phyloP scores from a whole-genome alignment of 2,329 filamentous ascomycete genomes.

The Alternaria alternata region DNA sequence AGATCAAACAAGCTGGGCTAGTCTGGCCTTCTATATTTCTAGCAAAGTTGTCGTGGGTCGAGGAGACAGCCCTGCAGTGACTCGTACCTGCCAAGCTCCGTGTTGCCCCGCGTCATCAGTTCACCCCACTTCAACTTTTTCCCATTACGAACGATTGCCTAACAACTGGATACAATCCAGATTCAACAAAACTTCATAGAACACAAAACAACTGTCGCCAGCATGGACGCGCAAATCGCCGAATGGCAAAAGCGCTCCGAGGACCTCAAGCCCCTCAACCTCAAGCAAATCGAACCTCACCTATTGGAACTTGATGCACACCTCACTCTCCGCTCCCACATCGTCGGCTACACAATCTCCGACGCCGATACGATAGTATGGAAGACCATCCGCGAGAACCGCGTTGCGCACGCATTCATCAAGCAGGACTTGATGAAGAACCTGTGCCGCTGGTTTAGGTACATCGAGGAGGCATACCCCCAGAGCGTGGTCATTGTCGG shows the following conservation, averaged over 20 bases:
- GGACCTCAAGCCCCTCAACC: slow-evolving; percentile 69
- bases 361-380: slow-evolving; percentile 83
- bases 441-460: slow-evolving; percentile 85
- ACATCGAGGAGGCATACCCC: slow-evolving; percentile 81
- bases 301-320: slow-evolving; percentile 84
- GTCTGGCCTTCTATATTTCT: neutral
- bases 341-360: slow-evolving; percentile 80
- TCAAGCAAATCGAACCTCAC: slow-evolving; percentile 80
- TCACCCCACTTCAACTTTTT: slow-evolving; percentile 13
- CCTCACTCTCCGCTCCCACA: slow-evolving; percentile 84
- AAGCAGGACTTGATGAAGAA: slow-evolving; percentile 80
- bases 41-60: neutral
- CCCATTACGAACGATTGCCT: neutral
- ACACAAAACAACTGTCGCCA: neutral
- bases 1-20: neutral
- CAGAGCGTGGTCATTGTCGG: slow-evolving; percentile 74
- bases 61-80: neutral
- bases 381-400: slow-evolving; percentile 82
- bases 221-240: slow-evolving; percentile 52
- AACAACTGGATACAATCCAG: neutral
- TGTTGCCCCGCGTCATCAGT: slow-evolving; percentile 11
- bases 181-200: neutral
- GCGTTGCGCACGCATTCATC: slow-evolving; percentile 81
- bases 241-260: slow-evolving; percentile 66
- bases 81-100: slow-evolving; percentile 15